Evolutionary conservation across 345 rosid species (phyloP).

Genomic region (Gynandropsis gynandra): DNA sequence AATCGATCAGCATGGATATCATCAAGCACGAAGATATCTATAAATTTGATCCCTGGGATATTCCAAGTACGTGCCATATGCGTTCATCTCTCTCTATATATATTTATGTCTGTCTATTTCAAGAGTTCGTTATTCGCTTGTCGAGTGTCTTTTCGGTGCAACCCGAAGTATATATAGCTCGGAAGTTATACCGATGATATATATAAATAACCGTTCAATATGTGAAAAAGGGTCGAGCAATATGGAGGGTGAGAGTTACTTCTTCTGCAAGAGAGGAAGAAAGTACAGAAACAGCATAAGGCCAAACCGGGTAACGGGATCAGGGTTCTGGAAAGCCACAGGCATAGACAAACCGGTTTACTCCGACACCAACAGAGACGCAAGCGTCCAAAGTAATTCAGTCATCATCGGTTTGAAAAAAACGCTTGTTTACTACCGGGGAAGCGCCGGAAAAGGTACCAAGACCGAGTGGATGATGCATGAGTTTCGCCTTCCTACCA

Average conservation of each 20-base stretch:
- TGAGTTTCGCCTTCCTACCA: conserved; percentile 49
- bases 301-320: conserved; percentile 46
- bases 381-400: conserved; percentile 12
- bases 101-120: no score
- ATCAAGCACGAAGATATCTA: conserved; percentile 76
- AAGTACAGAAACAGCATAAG: conserved; percentile 47
- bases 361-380: conserved; percentile 27
- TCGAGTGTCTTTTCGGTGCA: no score
- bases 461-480: conserved; percentile 58
- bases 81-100: background rate
- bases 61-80: conserved; percentile 54
- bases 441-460: conserved; percentile 48
- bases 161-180: no score
- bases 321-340: conserved; percentile 60
- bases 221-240: conserved; percentile 21
- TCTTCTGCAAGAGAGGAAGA: conserved; percentile 42
- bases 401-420: conserved; percentile 36
- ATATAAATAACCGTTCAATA: background rate
- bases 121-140: no score
- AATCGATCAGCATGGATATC: conserved; percentile 46
- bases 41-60: conserved; percentile 90
- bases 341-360: conserved; percentile 46
- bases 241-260: conserved; percentile 42
- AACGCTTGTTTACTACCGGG: conserved; percentile 42
- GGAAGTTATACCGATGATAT: no score